phyloP scores from a whole-genome alignment of 2,329 filamentous ascomycete genomes.

The Botrytis aclada region DNA sequence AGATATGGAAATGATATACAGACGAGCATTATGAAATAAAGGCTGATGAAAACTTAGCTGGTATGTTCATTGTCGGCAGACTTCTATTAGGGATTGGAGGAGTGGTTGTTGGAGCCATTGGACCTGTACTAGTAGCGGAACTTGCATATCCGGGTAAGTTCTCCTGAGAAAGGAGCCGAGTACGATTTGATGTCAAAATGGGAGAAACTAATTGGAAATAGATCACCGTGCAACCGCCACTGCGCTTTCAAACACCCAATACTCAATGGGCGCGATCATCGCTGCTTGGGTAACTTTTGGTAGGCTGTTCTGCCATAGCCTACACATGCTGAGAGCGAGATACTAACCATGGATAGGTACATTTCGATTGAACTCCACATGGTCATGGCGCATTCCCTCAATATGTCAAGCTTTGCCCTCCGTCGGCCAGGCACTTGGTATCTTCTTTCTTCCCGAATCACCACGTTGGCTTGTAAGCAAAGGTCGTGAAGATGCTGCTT shows the following conservation, averaged over 20 bases:
- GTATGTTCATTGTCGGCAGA: conserved; percentile 19
- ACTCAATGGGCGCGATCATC: conserved; percentile 39
- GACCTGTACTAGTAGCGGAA: conserved; percentile 22
- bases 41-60: not conserved
- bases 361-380: conserved; percentile 21
- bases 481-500: conserved; percentile 50
- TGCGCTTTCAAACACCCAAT: conserved; percentile 39
- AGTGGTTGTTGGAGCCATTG: conserved; percentile 23
- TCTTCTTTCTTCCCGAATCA: conserved; percentile 56
- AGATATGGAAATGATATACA: not conserved
- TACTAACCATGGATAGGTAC: conserved; percentile 4
- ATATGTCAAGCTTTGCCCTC: conserved; percentile 25
- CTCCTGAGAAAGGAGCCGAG: too few species aligned
- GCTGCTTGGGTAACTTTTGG: conserved; percentile 44
- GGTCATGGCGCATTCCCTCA: conserved; percentile 27
- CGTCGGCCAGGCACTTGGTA: conserved; percentile 39
- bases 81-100: conserved; percentile 17
- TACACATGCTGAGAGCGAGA: not conserved
- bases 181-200: not conserved
- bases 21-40: not conserved
- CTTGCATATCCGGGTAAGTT: conserved; percentile 18
- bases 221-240: conserved; percentile 38
- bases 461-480: conserved; percentile 58
- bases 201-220: not conserved
- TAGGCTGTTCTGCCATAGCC: not conserved